These are phyloP conservation scores for Lactarius evosmus DNA, from an alignment of 768 basidiomycete genomes.

Conservation along the genomic window DNA sequence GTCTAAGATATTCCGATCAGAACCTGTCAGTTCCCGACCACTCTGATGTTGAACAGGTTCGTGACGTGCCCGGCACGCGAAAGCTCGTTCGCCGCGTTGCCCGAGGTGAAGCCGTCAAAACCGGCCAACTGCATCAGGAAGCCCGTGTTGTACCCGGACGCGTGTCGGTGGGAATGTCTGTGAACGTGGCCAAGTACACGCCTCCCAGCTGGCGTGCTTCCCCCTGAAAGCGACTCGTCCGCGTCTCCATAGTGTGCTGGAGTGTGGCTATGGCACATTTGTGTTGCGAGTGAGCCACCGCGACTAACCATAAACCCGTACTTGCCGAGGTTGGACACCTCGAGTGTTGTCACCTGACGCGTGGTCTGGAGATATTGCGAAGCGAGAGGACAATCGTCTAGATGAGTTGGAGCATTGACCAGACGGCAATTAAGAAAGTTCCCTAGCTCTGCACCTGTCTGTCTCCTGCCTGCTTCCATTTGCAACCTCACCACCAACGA, in stretches of 20 bases:
- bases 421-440: slow-evolving; percentile 72
- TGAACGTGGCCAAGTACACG: slow-evolving; percentile 43
- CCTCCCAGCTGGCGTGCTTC: slow-evolving; percentile 23
- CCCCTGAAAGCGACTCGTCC: slow-evolving; percentile 49
- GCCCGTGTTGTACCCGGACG: slow-evolving; percentile 44
- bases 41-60: slow-evolving; percentile 91
- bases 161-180: slow-evolving; percentile 42
- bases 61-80: slow-evolving; percentile 67
- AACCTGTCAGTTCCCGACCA: slow-evolving; percentile 76
- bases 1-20: too few species aligned
- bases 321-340: slow-evolving; percentile 91
- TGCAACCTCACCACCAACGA: too few species aligned
- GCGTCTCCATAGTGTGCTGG: slow-evolving; percentile 35
- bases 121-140: slow-evolving; percentile 92
- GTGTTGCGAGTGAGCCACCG: slow-evolving; percentile 61
- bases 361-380: slow-evolving; percentile 91
- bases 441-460: too few species aligned
- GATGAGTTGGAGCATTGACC: slow-evolving; percentile 91
- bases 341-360: slow-evolving; percentile 92
- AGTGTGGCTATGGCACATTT: slow-evolving; percentile 75
- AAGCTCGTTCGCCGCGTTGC: slow-evolving; percentile 84
- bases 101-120: slow-evolving; percentile 90
- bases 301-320: slow-evolving; percentile 97
- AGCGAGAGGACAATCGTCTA: slow-evolving; percentile 90
- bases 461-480: too few species aligned